A percentile compares a stretch with the other conserved stretches of the same genome.
phyloP scores from a whole-genome alignment of 345 rosid genomes.

The Populus davidiana region DNA sequence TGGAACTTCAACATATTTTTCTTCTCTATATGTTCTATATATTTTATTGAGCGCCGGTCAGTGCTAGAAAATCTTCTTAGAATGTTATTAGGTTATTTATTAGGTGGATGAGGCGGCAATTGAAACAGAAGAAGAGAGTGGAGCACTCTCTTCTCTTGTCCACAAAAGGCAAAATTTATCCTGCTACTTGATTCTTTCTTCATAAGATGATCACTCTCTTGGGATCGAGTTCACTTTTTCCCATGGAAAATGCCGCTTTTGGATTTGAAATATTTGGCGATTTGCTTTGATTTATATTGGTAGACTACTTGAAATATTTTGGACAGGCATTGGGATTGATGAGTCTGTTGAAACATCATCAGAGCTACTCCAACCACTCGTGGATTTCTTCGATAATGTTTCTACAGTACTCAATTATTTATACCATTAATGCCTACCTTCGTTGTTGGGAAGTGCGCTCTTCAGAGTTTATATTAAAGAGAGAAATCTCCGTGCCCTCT shows the following conservation, averaged over 20 bases:
- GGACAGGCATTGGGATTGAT: conserved; percentile 63
- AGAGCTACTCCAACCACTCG: conserved; percentile 66
- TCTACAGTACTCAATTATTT: not conserved
- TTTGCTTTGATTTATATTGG: not conserved
- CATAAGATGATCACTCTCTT: not conserved
- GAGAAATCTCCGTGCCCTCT: not conserved
- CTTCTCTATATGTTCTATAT: not conserved
- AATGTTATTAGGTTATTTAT: not conserved
- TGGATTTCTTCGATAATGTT: conserved; percentile 70
- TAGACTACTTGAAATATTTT: too few species aligned
- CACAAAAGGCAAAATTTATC: conserved; percentile 51
- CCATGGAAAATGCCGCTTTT: not conserved
- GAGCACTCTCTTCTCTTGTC: conserved; percentile 44
- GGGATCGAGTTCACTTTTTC: not conserved
- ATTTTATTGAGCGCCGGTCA: not conserved
- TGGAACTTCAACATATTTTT: not conserved
- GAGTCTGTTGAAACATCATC: conserved; percentile 70
- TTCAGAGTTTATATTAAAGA: too few species aligned
- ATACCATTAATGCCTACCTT: not conserved
- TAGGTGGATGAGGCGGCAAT: conserved; percentile 83
- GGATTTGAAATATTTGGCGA: not conserved
- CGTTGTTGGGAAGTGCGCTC: not conserved
- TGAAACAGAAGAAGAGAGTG: conserved; percentile 76
- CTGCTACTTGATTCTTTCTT: conserved; percentile 42
- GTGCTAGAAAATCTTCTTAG: not conserved